These are phyloP conservation scores for Hypomyces perniciosus DNA, from an alignment of 2,329 filamentous ascomycete species.

Conservation along the genomic window DNA sequence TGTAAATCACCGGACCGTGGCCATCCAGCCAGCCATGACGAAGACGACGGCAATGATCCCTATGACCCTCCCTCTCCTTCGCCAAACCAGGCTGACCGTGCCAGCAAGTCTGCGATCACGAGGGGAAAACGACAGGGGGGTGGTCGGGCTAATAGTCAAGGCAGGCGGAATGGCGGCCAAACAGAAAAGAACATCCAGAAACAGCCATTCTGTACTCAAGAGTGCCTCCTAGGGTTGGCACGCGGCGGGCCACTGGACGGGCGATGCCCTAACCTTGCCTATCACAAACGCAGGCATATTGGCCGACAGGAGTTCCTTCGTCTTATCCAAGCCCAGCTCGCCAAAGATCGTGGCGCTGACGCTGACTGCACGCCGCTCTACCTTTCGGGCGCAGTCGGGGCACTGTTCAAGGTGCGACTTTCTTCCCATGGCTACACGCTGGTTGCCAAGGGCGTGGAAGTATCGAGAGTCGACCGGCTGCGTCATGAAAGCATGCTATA, in stretches of 20 bases:
- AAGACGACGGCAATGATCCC: neutral
- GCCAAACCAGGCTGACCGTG: neutral
- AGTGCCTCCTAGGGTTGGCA: constrained; percentile 25
- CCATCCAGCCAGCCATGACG: neutral
- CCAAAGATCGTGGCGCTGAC: neutral
- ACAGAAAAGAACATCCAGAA: constrained; percentile 8
- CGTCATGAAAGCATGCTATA: constrained; percentile 28
- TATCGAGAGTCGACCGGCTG: constrained; percentile 16
- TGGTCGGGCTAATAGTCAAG: neutral
- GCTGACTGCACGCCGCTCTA: constrained; percentile 20
- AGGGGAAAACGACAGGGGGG: neutral
- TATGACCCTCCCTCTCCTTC: neutral
- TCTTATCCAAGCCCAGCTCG: neutral
- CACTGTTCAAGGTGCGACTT: constrained; percentile 33
- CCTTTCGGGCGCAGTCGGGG: constrained; percentile 22
- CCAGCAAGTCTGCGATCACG: neutral
- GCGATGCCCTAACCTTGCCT: constrained; percentile 1
- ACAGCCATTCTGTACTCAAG: constrained; percentile 23
- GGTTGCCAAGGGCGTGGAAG: constrained; percentile 34
- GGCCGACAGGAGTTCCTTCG: neutral
- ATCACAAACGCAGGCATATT: constrained; percentile 1
- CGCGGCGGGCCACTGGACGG: constrained; percentile 19
- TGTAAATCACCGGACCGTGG: neutral
- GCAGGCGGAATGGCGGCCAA: neutral
- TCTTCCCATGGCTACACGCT: constrained; percentile 32